These are phyloP conservation scores for Camellia lanceoleosa DNA, from an alignment of 148 eudicot genomes.

Conservation along the genomic window DNA sequence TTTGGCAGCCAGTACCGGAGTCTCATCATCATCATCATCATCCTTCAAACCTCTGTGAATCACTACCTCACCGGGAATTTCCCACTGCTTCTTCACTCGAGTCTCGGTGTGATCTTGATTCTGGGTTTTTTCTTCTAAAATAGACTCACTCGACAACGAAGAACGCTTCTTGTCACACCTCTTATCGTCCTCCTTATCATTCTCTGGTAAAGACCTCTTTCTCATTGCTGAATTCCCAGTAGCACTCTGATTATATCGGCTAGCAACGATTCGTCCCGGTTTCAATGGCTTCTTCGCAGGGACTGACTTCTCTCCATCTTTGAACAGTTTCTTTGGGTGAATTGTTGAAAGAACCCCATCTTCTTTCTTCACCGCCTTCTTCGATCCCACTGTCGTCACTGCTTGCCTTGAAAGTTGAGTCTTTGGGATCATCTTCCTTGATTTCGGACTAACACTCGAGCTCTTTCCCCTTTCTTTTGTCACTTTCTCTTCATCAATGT, in stretches of 20 bases:
- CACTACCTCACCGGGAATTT: conserved; percentile 48
- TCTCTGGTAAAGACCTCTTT: conserved; percentile 78
- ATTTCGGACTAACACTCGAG: conserved; percentile 64
- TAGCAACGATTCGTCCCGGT: conserved; percentile 73
- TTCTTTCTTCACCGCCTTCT: conserved; percentile 65
- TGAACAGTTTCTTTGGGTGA: conserved; percentile 88
- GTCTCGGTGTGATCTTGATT: conserved; percentile 24
- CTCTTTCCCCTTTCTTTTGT: conserved; percentile 61
- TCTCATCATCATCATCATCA: conserved; percentile 28
- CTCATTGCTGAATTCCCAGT: conserved; percentile 49
- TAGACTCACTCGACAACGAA: conserved; percentile 37
- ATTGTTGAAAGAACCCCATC: conserved; percentile 51
- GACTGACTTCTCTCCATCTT: conserved; percentile 57
- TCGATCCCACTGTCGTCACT: conserved; percentile 57
- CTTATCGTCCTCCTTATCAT: conserved; percentile 54
- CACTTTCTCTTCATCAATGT: conserved; percentile 65
- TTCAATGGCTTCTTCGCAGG: conserved; percentile 56
- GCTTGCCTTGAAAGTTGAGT: conserved; percentile 43
- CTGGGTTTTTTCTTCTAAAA: conserved; percentile 19
- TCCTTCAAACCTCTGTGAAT: conserved; percentile 28
- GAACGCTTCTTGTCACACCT: conserved; percentile 59
- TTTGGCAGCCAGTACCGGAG: conserved; percentile 31
- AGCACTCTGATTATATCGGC: conserved; percentile 66
- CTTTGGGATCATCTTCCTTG: conserved; percentile 37
- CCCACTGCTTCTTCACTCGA: conserved; percentile 64